Base-by-base conservation (phyloP, 805 yeast genomes). In the Saturnispora saitoi region DNA sequence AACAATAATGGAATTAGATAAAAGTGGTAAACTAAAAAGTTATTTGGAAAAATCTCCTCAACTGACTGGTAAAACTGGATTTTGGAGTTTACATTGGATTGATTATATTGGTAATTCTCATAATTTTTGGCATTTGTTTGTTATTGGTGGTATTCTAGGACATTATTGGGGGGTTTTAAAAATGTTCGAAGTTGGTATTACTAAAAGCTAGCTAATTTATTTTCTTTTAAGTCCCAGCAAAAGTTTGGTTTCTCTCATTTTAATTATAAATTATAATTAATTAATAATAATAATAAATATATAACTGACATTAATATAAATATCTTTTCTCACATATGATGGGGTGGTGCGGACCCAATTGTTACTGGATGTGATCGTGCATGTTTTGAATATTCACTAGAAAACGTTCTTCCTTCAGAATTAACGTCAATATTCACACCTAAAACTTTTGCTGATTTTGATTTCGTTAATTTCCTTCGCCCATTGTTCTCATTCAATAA, bases 91-190 rank as follows among this genome's bases (percentile, higher is more conserved):
- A 19, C 91, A 84, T 91, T 89, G 96, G 91, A 81, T 81, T 14
- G 93, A 86, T 57, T 85, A 83, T 62, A 63, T 76, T 26, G 71
- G 81, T 47, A 75, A 80, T 38, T 86, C 96, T 32, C 99, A 91
- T 65, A 90, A 89, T 59, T 70, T 91, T 29, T 91, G 99, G 99
- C 99, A 91, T 67, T 63, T 88, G 11, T 87, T 85, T 61, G 99
- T 93, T 29, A 76, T 93, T 15, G 72, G 85, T 24, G 99, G 99
- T 2, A 80, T 88, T n/a, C 65, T 85, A 38, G 95, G 95, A 30
- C 98, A 91, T 65, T 93, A 90, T 65, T 71, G 72, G 48, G 91
- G 95, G 12, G 70, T 88, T 34, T 69, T 87, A 52, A 81, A 78
- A 49, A 82, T 90, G 85, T 81, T 81, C 54, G 71, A 70, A 26